phyloP scores from a whole-genome alignment of 345 rosid genomes.

The Gynandropsis gynandra region DNA sequence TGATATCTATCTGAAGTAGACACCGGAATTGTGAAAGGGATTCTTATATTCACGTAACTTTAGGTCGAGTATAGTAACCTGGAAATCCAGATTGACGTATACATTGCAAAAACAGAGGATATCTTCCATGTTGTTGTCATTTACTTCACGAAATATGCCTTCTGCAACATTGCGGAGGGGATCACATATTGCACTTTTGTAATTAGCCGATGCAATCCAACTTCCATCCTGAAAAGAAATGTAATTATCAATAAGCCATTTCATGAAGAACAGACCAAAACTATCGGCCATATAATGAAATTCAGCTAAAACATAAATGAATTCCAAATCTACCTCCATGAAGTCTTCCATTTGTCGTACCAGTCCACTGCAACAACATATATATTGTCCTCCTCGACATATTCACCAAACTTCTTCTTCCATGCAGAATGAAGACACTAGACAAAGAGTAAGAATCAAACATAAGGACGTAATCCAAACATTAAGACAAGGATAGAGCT shows the following conservation, averaged over 20 bases:
- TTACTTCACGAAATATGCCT: slow-evolving; percentile 62
- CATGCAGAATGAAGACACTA: slow-evolving; percentile 66
- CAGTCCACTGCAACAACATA: slow-evolving; percentile 56
- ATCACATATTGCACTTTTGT: slow-evolving; percentile 64
- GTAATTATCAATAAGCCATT: too few species aligned
- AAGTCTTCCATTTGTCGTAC: slow-evolving; percentile 87
- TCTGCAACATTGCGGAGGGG: slow-evolving; percentile 75
- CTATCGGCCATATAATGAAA: not conserved
- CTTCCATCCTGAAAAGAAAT: slow-evolving; percentile 46
- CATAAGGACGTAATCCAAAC: not conserved
- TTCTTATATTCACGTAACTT: too few species aligned
- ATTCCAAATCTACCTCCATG: slow-evolving; percentile 50
- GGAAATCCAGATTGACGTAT: slow-evolving; percentile 71
- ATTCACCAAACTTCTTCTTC: slow-evolving; percentile 70
- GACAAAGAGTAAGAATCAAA: slow-evolving; percentile 5
- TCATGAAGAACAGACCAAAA: slow-evolving; percentile 11
- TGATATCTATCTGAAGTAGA: not conserved
- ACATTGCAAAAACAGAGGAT: slow-evolving; percentile 71
- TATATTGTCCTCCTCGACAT: slow-evolving; percentile 45
- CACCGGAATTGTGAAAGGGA: too few species aligned
- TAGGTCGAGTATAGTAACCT: slow-evolving; percentile 39
- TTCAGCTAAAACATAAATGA: not conserved
- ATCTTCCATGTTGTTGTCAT: slow-evolving; percentile 63
- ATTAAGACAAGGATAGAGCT: too few species aligned
- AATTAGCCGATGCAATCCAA: slow-evolving; percentile 75